Conservation (phyloP, 176 grass and related monocot genomes). For the Leersia perrieri region DNA sequence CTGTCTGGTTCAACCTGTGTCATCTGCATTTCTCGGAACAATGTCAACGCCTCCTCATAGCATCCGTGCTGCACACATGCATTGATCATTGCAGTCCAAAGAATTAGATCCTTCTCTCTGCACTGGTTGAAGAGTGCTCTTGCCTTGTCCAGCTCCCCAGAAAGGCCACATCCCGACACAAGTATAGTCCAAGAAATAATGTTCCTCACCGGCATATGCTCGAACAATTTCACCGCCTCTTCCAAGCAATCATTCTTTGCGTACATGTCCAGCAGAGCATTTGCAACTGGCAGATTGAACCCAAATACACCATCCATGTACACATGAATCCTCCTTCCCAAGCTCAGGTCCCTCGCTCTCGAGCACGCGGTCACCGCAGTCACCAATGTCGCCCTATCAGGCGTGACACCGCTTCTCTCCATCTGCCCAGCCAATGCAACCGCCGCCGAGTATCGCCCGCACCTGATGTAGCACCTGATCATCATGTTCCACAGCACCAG, state of each 20-base stretch:
- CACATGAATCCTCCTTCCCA: constrained; percentile 58
- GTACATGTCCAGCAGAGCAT: constrained; percentile 67
- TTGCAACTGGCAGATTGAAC: constrained; percentile 56
- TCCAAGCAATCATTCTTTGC: constrained; percentile 48
- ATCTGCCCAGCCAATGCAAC: constrained; percentile 38
- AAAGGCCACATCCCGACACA: constrained; percentile 43
- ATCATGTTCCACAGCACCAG: constrained; percentile 63
- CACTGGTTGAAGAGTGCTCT: constrained; percentile 51
- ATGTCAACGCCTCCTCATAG: constrained; percentile 53
- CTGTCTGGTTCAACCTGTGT: constrained; percentile 54
- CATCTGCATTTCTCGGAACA: constrained; percentile 67
- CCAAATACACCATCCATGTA: constrained; percentile 38
- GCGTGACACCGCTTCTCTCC: constrained; percentile 32
- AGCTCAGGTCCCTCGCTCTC: constrained; percentile 39
- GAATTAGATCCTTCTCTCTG: constrained; percentile 57
- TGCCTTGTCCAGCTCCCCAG: constrained; percentile 49
- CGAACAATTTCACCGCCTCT: constrained; percentile 46
- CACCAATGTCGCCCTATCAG: constrained; percentile 45
- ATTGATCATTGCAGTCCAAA: constrained; percentile 73
- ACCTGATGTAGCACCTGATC: constrained; percentile 53
- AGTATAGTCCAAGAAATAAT: constrained; percentile 66
- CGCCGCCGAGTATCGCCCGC: constrained; percentile 28
- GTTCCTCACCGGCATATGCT: constrained; percentile 46
- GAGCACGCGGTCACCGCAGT: constrained; percentile 47
- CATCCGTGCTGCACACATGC: constrained; percentile 47